These are phyloP conservation scores for Waitea zeae DNA, from an alignment of 1,284 basidiomycete genomes.

Conservation along the genomic window DNA sequence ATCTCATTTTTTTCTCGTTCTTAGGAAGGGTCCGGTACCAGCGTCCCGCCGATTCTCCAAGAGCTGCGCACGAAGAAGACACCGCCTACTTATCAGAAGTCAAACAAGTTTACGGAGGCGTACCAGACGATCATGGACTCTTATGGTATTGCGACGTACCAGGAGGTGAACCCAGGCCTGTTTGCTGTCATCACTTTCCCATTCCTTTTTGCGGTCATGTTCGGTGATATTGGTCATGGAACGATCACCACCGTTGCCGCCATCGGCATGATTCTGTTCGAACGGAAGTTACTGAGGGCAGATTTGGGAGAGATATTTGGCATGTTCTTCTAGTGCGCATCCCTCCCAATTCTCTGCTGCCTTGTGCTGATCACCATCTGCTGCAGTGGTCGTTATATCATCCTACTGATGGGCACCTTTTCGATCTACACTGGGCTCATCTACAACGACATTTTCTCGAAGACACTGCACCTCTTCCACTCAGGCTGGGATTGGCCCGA, in stretches of 20 bases:
- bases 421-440: slow-evolving; percentile 94
- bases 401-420: slow-evolving; percentile 92
- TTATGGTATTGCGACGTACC: slow-evolving; percentile 90
- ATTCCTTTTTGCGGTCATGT: slow-evolving; percentile 99
- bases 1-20: slow-evolving; percentile 4
- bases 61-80: slow-evolving; percentile 83
- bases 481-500: slow-evolving; percentile 74
- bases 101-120: slow-evolving; percentile 93
- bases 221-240: slow-evolving; percentile 97
- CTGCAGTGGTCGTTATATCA: slow-evolving; percentile 91
- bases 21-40: slow-evolving; percentile 87
- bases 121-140: slow-evolving; percentile 98
- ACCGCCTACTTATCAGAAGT: slow-evolving; percentile 91
- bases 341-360: slow-evolving; percentile 2
- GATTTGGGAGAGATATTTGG: slow-evolving; percentile 79
- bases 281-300: slow-evolving; percentile 63
- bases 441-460: slow-evolving; percentile 99
- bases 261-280: slow-evolving; percentile 71
- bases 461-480: slow-evolving; percentile 75
- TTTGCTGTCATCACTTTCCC: slow-evolving; percentile 94
- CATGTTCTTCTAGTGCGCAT: slow-evolving; percentile 83
- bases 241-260: slow-evolving; percentile 70
- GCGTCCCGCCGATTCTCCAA: slow-evolving; percentile 82
- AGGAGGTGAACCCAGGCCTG: slow-evolving; percentile 95
- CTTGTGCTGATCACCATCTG: slow-evolving; percentile 7